phyloP scores from a whole-genome alignment of 805 yeast species.

The Candida tallmaniae region DNA sequence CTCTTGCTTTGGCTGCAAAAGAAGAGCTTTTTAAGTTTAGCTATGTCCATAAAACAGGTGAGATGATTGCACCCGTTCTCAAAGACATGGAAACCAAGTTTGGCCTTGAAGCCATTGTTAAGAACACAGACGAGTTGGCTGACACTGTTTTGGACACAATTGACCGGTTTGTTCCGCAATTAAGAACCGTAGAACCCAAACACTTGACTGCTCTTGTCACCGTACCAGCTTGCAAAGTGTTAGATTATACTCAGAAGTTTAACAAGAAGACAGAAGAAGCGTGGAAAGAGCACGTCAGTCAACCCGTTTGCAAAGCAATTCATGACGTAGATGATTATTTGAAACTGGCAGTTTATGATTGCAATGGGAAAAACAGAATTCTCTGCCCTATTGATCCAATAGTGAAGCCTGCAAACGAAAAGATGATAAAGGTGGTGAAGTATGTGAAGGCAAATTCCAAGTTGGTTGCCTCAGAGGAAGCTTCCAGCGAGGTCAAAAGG shows the following conservation, averaged over 20 bases:
- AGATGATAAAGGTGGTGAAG: slow-evolving; percentile 42
- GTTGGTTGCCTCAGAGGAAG: slow-evolving; percentile 38
- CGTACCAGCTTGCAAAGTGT: slow-evolving; percentile 46
- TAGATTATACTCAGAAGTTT: slow-evolving; percentile 11
- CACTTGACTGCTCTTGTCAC: slow-evolving; percentile 46
- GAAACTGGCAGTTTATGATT: slow-evolving; percentile 49
- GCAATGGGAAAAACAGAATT: slow-evolving; percentile 58
- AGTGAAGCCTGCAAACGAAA: slow-evolving; percentile 56
- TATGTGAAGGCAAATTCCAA: slow-evolving; percentile 43
- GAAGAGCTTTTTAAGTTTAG: slow-evolving; percentile 6
- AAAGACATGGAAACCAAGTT: slow-evolving; percentile 2
- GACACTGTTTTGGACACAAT: slow-evolving; percentile 52
- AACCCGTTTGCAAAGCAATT: slow-evolving; percentile 48
- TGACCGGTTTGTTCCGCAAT: slow-evolving; percentile 56
- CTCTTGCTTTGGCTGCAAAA: slow-evolving; percentile 10
- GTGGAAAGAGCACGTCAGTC: slow-evolving; percentile 19
- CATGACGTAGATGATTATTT: slow-evolving; percentile 46
- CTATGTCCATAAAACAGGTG: slow-evolving; percentile 1
- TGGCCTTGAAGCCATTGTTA: slow-evolving; percentile 32
- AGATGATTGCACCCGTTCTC: slow-evolving; percentile 3
- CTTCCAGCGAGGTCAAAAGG: slow-evolving; percentile 50
- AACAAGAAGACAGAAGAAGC: slow-evolving; percentile 9
- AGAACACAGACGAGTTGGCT: slow-evolving; percentile 48
- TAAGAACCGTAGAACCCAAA: slow-evolving; percentile 50
- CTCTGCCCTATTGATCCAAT: slow-evolving; percentile 62